Evolutionary conservation across 345 rosid genomes (phyloP).

Genomic region (Brassica cretica): DNA sequence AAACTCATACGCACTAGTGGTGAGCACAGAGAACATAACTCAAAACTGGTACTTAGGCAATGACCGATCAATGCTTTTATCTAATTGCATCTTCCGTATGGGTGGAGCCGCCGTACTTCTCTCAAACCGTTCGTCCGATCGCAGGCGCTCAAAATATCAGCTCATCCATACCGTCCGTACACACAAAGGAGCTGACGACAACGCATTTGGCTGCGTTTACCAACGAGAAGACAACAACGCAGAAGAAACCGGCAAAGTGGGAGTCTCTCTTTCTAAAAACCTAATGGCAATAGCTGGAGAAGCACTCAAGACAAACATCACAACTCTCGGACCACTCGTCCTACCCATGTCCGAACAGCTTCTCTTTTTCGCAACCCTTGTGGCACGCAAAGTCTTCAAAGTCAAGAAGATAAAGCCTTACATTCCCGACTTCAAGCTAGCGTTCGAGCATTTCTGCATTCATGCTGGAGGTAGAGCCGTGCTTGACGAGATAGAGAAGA

Average conservation of each 20-base stretch:
- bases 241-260: slow-evolving; percentile 46
- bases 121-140: slow-evolving; percentile 68
- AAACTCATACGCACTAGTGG: slow-evolving; percentile 80
- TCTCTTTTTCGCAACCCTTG: slow-evolving; percentile 64
- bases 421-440: slow-evolving; percentile 84
- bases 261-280: slow-evolving; percentile 85
- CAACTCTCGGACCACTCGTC: slow-evolving; percentile 83
- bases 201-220: slow-evolving; percentile 70
- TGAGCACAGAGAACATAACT: slow-evolving; percentile 92
- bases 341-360: slow-evolving; percentile 93
- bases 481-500: slow-evolving; percentile 86
- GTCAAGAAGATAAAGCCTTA: slow-evolving; percentile 70
- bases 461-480: slow-evolving; percentile 95
- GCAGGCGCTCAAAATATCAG: slow-evolving; percentile 83
- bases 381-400: slow-evolving; percentile 67
- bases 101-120: slow-evolving; percentile 95
- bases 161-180: slow-evolving; percentile 92
- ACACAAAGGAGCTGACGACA: slow-evolving; percentile 87
- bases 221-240: slow-evolving; percentile 69
- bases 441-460: slow-evolving; percentile 91
- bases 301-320: slow-evolving; percentile 86
- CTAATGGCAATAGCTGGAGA: slow-evolving; percentile 96
- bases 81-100: slow-evolving; percentile 93
- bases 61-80: slow-evolving; percentile 87
- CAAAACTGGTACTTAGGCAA: slow-evolving; percentile 91